Base-by-base conservation (phyloP, 345 rosid genomes). In the Linum tenue region DNA sequence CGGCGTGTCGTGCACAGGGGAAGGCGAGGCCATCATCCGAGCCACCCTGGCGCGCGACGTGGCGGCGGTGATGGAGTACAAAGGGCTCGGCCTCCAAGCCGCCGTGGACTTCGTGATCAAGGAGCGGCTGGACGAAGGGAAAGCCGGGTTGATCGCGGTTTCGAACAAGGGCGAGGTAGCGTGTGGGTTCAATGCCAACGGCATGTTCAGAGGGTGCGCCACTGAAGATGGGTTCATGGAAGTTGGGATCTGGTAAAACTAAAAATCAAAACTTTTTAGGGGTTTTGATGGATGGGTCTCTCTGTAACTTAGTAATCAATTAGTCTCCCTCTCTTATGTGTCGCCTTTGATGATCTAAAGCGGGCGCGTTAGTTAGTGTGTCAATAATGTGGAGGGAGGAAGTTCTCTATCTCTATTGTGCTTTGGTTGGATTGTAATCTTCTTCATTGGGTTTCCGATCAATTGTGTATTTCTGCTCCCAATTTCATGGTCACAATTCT, bases 11-110 rank as follows among this genome's bases (percentile, higher is more conserved):
- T 92, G 98, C 72, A 92, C 98, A 0, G 98, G 98, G 5, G 98
- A 92, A 77, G 98, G 98, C 9, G 98, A 92, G 81, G 98, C 97
- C 1, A 92, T 92, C 70, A 86, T 92, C 17, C 80, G 98, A 9
- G 76, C 83, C 44, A 92, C 98, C 11, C 70, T 92, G 65, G 97
- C 98, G 0, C 84, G 98, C 37, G 98, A 92, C 3, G 86, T 92
- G 67, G 88, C 97, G 9, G 97, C 98, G 1, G 97, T 90, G 76
- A 90, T 92, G 98, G 98, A 92, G 70, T 92, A 92, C 68, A 92
- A 92, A 55, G 97, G 96, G 5, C 62, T 92, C 74, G 79, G 75
- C 35, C 84, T 92, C 31, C 84, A 88, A 39, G 87, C 83, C 62
- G 94, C 97, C 3, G 98, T 86, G 72, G 90, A 90, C 70, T 86